A percentile compares a stretch with the other conserved stretches of the same genome.
Evolutionary conservation across 352 stramenopile genomes (phyloP).

Genomic region (Pythium phragmiticola): DNA sequence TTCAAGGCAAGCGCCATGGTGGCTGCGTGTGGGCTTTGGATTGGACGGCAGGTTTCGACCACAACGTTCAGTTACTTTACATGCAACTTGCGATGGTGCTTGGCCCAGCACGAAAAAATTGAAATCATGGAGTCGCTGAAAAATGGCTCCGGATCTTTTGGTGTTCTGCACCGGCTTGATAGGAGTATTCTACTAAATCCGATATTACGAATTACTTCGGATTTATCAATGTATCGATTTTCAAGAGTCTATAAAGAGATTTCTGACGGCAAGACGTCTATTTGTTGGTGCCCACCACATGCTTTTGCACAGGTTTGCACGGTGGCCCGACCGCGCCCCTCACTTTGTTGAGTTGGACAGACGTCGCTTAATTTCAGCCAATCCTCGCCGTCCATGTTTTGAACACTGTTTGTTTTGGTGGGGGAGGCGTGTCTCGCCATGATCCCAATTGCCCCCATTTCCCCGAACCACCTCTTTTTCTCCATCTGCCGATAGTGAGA

Average conservation of each 20-base stretch:
- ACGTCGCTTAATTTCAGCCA: constrained; percentile 10
- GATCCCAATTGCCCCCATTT: neutral
- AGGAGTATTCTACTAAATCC: constrained; percentile 6
- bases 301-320: neutral
- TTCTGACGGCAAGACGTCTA: neutral
- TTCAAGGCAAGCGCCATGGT: neutral
- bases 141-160: constrained; percentile 29
- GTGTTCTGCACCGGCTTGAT: constrained; percentile 26
- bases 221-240: neutral
- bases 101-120: constrained; percentile 14
- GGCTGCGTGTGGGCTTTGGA: neutral
- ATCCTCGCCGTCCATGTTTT: neutral
- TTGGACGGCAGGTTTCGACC: constrained; percentile 10
- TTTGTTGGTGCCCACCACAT: neutral
- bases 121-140: constrained; percentile 9
- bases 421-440: constrained; percentile 13
- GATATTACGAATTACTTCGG: neutral
- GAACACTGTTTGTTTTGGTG: no score
- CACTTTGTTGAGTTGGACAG: constrained; percentile 17
- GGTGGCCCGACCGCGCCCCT: neutral
- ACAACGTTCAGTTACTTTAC: constrained; percentile 15
- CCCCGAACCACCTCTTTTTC: constrained; percentile 1
- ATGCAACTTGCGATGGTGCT: neutral
- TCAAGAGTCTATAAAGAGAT: constrained; percentile 1
- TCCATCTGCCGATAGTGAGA: neutral